Conservation (phyloP, 1,284 basidiomycete species). For the Austroboletus niveus region DNA sequence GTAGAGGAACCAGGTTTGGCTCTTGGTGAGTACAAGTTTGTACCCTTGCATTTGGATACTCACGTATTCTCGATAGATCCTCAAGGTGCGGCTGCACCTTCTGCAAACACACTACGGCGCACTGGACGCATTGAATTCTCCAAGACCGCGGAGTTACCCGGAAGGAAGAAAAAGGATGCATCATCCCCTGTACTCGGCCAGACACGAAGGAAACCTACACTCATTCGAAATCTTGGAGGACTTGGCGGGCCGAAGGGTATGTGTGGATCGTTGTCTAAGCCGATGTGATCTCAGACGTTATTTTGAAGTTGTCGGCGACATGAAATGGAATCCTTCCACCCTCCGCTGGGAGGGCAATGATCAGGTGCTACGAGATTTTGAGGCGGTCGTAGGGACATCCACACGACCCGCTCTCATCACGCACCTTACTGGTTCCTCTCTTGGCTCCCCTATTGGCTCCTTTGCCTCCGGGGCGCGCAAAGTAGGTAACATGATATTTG, state of each 20-base stretch:
- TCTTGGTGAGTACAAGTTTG: constrained; percentile 38
- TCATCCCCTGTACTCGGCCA: constrained; percentile 41
- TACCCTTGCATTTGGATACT: background rate
- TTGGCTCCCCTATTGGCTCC: constrained; percentile 77
- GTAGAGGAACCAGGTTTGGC: constrained; percentile 36
- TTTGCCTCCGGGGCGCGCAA: constrained; percentile 76
- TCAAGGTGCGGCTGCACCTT: constrained; percentile 27
- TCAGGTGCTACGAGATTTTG: constrained; percentile 85
- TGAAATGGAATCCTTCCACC: constrained; percentile 92
- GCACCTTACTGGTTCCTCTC: constrained; percentile 78
- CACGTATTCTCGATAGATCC: constrained; percentile 17
- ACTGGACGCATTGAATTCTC: constrained; percentile 45
- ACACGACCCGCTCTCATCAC: constrained; percentile 94
- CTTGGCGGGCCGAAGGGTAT: constrained; percentile 73
- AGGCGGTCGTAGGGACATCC: constrained; percentile 76
- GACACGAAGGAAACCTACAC: constrained; percentile 72
- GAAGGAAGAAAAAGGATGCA: constrained; percentile 55
- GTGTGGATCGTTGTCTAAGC: constrained; percentile 25
- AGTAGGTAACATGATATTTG: constrained; percentile 97
- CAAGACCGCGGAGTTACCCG: constrained; percentile 36
- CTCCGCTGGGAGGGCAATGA: constrained; percentile 98
- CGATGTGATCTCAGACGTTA: constrained; percentile 15
- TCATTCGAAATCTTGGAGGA: constrained; percentile 84
- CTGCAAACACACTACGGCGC: constrained; percentile 42
- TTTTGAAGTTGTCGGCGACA: constrained; percentile 79